These are phyloP conservation scores for Mycosarcoma mackinlayi DNA, from an alignment of 1,284 basidiomycete genomes.

Conservation along the genomic window DNA sequence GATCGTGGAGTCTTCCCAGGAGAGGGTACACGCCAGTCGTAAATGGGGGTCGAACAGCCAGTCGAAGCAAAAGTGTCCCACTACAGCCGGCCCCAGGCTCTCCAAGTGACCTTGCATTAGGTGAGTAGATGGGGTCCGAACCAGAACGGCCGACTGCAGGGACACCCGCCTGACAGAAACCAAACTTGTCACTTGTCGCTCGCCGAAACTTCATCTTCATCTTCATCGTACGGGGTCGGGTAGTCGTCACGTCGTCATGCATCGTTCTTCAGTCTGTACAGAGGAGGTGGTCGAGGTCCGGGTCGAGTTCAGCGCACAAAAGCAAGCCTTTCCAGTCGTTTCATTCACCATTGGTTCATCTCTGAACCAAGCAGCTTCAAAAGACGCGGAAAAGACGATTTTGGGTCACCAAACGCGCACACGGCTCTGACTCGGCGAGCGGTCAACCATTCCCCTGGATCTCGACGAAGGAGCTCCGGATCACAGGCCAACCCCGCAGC, in stretches of 20 bases:
- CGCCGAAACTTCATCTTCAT: constrained; percentile 10
- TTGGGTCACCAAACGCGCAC: constrained; percentile 45
- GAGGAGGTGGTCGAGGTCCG: constrained; percentile 14
- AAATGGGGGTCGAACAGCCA: constrained; percentile 22
- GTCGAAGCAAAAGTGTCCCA: constrained; percentile 18
- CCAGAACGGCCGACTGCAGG: constrained; percentile 41
- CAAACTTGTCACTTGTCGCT: constrained; percentile 15
- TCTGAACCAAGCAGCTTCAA: constrained; percentile 41
- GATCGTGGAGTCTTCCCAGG: constrained; percentile 8
- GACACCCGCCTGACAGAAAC: constrained; percentile 15
- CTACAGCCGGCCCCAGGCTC: constrained; percentile 39
- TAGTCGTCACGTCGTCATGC: constrained; percentile 20
- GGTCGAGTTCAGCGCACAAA: constrained; percentile 46
- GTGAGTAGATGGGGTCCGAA: constrained; percentile 33
- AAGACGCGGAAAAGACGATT: constrained; percentile 34
- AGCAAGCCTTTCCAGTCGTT: constrained; percentile 34
- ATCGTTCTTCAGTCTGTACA: constrained; percentile 27
- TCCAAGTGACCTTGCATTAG: constrained; percentile 50
- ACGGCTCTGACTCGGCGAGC: constrained; percentile 55
- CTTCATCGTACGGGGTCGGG: constrained; percentile 4
- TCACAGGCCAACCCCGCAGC: constrained; percentile 51
- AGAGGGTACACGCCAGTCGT: constrained; percentile 29
- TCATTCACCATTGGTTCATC: constrained; percentile 38
- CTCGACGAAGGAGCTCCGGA: constrained; percentile 53
- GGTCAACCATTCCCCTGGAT: constrained; percentile 48